Base-by-base conservation (phyloP, 805 yeast genomes). In the Nakazawaea ernobii region DNA sequence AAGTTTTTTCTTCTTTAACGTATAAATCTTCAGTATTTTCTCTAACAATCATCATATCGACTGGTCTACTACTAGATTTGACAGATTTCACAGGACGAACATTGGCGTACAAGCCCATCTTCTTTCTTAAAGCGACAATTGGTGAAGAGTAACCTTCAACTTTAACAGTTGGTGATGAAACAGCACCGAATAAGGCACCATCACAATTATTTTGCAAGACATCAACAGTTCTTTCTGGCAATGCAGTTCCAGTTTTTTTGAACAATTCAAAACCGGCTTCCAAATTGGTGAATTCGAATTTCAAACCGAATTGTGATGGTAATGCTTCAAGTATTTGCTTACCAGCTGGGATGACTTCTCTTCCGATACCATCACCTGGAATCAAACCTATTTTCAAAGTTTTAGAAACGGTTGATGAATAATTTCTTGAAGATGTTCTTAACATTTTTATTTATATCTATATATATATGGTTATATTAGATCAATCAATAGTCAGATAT, bases 331-430 rank as follows among this genome's bases (percentile, higher is more conserved):
- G 75, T 29, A 94, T 79, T 53, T 87, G 86, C 57, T 80, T 79
- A 58, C 99, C 99, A 39, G 98, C 96, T 52, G 99, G 99, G 51
- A 94, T 91, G 41, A 94, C 99, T 70, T 94, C 99, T 61, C 86
- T 81, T 48, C 99, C 99, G 57, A 94, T 94, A 55, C 99, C 99
- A 66, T 94, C 99, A 64, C 99, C 99, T 45, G 99, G 97, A 57
- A 94, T 91, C 62, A 94, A 76, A 50, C 79, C 85, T 53, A 80
- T 77, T 47, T 73, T 79, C 41, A 80, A 62, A 27, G 74, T 70
- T 55, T 77, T 78, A 43, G 74, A 55, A 33, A 73, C 53, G 4
- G 43, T 29, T 11, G 40, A 30, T 4, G 49, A 35, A 27, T 42
- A 47, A 8, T 32, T 24, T 47, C 47, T 48, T 24, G 42, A 26